A percentile compares a stretch with the other conserved stretches of the same genome.
Conservation (phyloP, 176 grass and related monocot genomes). For the Cenchrus fungigraminus region DNA sequence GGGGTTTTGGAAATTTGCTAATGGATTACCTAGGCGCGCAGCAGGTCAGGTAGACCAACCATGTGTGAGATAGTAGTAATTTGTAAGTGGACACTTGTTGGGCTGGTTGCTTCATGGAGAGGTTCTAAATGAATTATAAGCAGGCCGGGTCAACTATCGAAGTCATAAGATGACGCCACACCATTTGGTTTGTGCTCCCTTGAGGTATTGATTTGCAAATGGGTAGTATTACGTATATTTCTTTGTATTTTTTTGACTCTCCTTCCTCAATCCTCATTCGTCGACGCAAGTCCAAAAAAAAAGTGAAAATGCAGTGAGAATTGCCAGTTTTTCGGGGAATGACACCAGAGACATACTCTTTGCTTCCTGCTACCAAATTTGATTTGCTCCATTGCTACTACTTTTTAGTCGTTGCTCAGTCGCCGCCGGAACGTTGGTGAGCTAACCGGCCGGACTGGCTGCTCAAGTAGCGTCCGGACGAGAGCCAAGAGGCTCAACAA, state of each 20-base stretch:
- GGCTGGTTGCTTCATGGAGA: background rate
- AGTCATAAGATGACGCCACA: background rate
- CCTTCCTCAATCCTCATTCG: background rate
- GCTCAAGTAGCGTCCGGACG: background rate
- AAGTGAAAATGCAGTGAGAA: background rate
- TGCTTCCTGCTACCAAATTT: background rate
- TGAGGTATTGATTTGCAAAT: no score
- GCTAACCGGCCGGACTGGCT: background rate
- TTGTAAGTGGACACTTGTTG: background rate
- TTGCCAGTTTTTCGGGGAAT: background rate
- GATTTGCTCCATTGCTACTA: background rate
- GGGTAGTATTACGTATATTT: background rate
- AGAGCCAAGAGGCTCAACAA: background rate
- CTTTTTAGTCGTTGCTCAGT: background rate
- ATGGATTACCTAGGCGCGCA: background rate
- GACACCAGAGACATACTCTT: background rate
- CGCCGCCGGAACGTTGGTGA: background rate
- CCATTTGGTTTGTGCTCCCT: background rate
- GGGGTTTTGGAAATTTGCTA: background rate
- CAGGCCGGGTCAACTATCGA: background rate
- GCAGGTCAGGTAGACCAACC: background rate
- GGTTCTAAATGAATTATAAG: background rate
- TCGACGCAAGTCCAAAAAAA: background rate
- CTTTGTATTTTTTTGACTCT: background rate
- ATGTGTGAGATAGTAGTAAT: background rate